Base-by-base conservation (phyloP, 805 yeast genomes). In the Hanseniaspora clermontiae region DNA sequence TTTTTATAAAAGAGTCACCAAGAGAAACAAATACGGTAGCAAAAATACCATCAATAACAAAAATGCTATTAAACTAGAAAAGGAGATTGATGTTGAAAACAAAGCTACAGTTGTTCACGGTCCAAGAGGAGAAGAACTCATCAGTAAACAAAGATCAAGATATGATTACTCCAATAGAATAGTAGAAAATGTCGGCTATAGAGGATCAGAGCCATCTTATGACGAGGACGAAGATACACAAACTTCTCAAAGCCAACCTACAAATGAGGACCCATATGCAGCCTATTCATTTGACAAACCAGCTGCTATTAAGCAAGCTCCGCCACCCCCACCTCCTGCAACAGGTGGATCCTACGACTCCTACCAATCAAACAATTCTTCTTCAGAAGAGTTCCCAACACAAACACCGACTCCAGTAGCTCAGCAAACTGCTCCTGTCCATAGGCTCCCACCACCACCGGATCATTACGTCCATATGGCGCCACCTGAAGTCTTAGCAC, bases 31-130 rank as follows among this genome's bases (percentile, higher is more conserved):
- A 67, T 81, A 89, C 68, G 97, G 85, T 0, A 83, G 95, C 36
- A 89, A 86, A 69, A 85, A 83, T 59, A 93, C 98, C 0, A 74
- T 82, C 14, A 82, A 80, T 65, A 93, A 91, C 71, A 88, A 86
- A 63, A 87, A 87, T 63, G 96, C 97, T 3, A 78, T 90, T 61
- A 93, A 90, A 10, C 72, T 87, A 66, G 81, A 83, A 66, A 81
- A 79, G 64, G 72, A 73, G 79, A 64, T 60, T 62, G 79, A 57
- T 81, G 80, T 68, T 66, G 88, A 67, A 65, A 75, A 49, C 68
- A 87, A 64, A 68, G 80, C 61, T 63, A 81, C 66, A 87, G 93
- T 55, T 85, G 90, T 24, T 83, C 93, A 36, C 71, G 91, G 68
- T 84, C 81, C 77, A 58, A 64, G 67, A 52, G 72, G 69, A 12